Evolutionary conservation across 2,329 filamentous ascomycete genomes (phyloP).

Genomic region (Neonectria hederae): DNA sequence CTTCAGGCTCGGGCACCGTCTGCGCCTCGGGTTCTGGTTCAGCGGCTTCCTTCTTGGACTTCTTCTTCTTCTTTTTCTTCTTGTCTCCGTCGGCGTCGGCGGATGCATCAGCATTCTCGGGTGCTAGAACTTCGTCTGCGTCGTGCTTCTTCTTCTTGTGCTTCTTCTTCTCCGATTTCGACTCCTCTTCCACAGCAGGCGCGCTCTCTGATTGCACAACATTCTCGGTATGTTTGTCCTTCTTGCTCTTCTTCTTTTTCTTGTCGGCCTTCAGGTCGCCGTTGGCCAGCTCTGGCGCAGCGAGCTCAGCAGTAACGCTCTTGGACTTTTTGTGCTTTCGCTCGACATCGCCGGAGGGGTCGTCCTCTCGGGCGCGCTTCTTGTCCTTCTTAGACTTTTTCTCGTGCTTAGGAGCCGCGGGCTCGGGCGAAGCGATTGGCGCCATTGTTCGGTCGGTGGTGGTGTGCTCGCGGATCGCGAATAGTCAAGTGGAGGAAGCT

Average conservation of each 20-base stretch:
- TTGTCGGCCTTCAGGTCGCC: slow-evolving; percentile 47
- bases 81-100: slow-evolving; percentile 32
- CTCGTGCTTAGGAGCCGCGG: slow-evolving; percentile 46
- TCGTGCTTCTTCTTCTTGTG: slow-evolving; percentile 46
- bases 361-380: slow-evolving; percentile 58
- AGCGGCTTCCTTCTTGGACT: slow-evolving; percentile 44
- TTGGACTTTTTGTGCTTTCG: slow-evolving; percentile 62
- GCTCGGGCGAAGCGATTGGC: slow-evolving; percentile 45
- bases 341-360: slow-evolving; percentile 50
- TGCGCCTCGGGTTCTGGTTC: slow-evolving; percentile 34
- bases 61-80: slow-evolving; percentile 48
- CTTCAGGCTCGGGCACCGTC: slow-evolving; percentile 17
- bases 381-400: slow-evolving; percentile 56
- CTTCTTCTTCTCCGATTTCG: slow-evolving; percentile 42
- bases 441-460: slow-evolving; percentile 44
- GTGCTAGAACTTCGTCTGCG: slow-evolving; percentile 29
- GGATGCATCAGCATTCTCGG: slow-evolving; percentile 21
- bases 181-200: slow-evolving; percentile 22
- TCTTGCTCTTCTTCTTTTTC: slow-evolving; percentile 46
- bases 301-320: slow-evolving; percentile 50
- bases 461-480: slow-evolving; percentile 13
- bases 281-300: slow-evolving; percentile 35
- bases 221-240: slow-evolving; percentile 39
- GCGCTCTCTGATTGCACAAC: slow-evolving; percentile 20
- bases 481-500: slow-evolving; percentile 26